Conservation (phyloP, 2,329 filamentous ascomycete species). For the Alternaria tenuissima region DNA sequence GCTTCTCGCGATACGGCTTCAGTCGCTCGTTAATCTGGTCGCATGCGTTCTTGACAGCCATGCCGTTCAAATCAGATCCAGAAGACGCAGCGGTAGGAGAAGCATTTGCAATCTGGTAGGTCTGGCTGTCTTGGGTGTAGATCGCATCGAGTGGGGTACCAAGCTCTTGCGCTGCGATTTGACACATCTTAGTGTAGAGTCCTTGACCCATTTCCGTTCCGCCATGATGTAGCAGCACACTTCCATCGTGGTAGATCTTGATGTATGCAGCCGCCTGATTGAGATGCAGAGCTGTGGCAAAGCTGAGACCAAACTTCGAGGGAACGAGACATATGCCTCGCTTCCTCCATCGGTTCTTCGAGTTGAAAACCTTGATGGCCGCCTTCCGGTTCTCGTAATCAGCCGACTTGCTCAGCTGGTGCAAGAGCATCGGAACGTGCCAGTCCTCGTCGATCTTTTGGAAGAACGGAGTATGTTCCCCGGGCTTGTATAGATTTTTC, state of each 20-base stretch:
- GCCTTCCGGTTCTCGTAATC: conserved; percentile 74
- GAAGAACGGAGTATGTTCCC: conserved; percentile 87
- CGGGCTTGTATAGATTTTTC: conserved; percentile 83
- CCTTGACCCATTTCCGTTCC: conserved; percentile 98
- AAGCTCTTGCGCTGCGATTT: conserved; percentile 90
- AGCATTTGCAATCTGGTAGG: conserved; percentile 87
- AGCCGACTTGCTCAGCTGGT: conserved; percentile 79
- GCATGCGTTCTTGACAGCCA: conserved; percentile 91
- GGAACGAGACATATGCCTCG: conserved; percentile 84
- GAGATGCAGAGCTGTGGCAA: conserved; percentile 84
- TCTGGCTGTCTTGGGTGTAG: conserved; percentile 86
- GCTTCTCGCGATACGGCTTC: conserved; percentile 81
- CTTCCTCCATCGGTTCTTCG: conserved; percentile 88
- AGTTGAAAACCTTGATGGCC: conserved; percentile 80
- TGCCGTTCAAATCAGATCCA: conserved; percentile 92
- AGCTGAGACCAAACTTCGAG: conserved; percentile 96
- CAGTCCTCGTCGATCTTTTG: conserved; percentile 82
- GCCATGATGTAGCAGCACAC: conserved; percentile 88
- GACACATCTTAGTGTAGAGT: conserved; percentile 93
- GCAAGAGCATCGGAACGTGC: conserved; percentile 91
- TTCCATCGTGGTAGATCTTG: conserved; percentile 95
- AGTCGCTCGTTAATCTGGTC: conserved; percentile 86
- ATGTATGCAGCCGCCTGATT: conserved; percentile 94
- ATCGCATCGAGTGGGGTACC: conserved; percentile 82
- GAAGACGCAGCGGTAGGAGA: conserved; percentile 93